Conservation (phyloP, 2,329 filamentous ascomycete genomes). For the Coniochaeta sp. region DNA sequence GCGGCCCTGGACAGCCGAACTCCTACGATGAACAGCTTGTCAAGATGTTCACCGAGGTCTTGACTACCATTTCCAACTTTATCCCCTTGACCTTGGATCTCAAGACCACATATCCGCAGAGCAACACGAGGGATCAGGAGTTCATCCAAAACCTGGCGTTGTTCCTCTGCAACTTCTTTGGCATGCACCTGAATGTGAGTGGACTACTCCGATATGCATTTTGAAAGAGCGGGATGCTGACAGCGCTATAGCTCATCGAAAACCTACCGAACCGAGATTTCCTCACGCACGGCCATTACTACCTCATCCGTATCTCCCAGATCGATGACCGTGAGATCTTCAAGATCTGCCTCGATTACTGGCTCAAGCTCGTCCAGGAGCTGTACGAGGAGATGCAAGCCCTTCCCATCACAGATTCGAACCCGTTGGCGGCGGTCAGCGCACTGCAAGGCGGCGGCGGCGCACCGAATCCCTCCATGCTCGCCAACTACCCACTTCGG, state of each 20-base stretch:
- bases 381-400: conserved; percentile 99
- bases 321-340: conserved; percentile 99
- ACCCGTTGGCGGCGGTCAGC: conserved; percentile 78
- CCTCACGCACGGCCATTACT: conserved; percentile 93
- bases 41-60: conserved; percentile 95
- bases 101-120: conserved; percentile 83
- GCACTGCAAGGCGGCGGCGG: conserved; percentile 73
- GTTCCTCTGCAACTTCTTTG: conserved; percentile 96
- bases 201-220: not conserved
- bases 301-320: conserved; percentile 95
- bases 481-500: conserved; percentile 84
- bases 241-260: conserved; percentile 65
- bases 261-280: conserved; percentile 93
- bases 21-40: conserved; percentile 93
- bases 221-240: conserved; percentile 15
- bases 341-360: conserved; percentile 98
- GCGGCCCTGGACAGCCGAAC: conserved; percentile 55
- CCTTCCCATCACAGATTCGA: conserved; percentile 86
- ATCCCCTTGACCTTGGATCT: conserved; percentile 87
- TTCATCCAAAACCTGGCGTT: conserved; percentile 96
- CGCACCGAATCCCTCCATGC: conserved; percentile 74
- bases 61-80: conserved; percentile 87
- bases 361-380: conserved; percentile 96
- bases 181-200: conserved; percentile 75
- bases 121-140: conserved; percentile 90